A percentile compares a stretch with the other conserved stretches of the same genome.
phyloP scores from a whole-genome alignment of 495 filamentous ascomycete genomes.

The Copromyces sp. region DNA sequence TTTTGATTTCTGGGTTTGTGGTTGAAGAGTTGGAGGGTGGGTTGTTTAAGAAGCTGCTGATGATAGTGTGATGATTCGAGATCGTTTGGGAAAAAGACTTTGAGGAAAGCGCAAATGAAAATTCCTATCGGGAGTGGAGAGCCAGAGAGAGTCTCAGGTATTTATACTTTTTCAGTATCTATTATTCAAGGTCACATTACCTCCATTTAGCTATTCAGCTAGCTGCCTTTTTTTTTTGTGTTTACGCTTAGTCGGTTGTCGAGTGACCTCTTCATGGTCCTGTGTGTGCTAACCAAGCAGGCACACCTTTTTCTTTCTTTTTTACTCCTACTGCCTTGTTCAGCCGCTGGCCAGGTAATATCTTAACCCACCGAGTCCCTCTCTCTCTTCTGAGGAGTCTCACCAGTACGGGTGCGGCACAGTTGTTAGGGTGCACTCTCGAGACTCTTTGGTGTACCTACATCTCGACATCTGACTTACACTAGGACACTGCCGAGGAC shows the following conservation, averaged over 20 bases:
- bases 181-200: too few species aligned
- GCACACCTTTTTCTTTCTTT: background rate
- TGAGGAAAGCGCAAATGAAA: too few species aligned
- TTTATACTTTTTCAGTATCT: too few species aligned
- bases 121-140: too few species aligned
- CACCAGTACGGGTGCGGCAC: background rate
- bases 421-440: background rate
- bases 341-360: background rate
- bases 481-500: too few species aligned
- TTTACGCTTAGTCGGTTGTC: background rate
- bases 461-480: background rate
- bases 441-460: background rate
- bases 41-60: too few species aligned
- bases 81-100: too few species aligned
- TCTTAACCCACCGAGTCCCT: background rate
- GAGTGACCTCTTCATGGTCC: background rate
- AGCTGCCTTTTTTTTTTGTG: too few species aligned
- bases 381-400: background rate
- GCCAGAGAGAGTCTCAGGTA: too few species aligned
- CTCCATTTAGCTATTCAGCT: too few species aligned
- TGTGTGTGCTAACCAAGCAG: background rate
- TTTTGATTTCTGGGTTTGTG: slow-evolving; percentile 14
- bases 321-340: background rate
- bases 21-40: too few species aligned
- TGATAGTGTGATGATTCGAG: too few species aligned